Evolutionary conservation across 2,329 filamentous ascomycete species (phyloP).

Genomic region (Fusarium subglutinans): DNA sequence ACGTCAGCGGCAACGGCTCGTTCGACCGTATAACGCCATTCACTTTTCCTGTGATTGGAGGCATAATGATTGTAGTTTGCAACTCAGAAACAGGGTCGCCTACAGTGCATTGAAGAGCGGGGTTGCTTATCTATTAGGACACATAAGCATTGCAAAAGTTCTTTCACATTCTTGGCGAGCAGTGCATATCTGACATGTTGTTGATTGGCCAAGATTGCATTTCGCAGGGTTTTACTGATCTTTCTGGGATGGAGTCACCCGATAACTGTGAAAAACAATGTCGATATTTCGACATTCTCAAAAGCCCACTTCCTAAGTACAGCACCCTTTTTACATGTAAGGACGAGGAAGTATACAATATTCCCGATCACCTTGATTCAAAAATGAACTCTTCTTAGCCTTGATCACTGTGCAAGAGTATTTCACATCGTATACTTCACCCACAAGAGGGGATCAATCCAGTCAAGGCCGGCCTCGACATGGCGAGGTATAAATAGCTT

Average conservation of each 20-base stretch:
- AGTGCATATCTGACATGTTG: neutral
- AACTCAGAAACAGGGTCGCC: accelerated
- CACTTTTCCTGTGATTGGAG: neutral
- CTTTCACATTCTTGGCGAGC: neutral
- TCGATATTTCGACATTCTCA: neutral
- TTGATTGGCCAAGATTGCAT: accelerated
- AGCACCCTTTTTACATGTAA: accelerated
- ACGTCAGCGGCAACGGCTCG: neutral
- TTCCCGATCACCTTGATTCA: accelerated
- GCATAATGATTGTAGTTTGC: neutral
- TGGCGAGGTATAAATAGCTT: too few species aligned
- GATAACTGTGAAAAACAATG: neutral
- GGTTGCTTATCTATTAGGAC: neutral
- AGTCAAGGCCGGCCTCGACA: neutral
- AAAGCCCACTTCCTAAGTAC: too few species aligned
- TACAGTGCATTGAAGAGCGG: neutral
- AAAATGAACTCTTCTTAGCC: accelerated
- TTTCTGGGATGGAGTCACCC: neutral
- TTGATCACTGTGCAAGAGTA: accelerated
- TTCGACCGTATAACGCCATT: neutral
- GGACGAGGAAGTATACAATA: accelerated
- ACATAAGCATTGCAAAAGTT: neutral
- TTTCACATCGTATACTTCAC: accelerated
- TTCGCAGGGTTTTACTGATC: neutral
- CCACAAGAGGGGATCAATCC: neutral